Evolutionary conservation across 2,329 filamentous ascomycete species (phyloP), one percentile per base, ranked within the genome.

Genomic region (Thermochaetoides dissita): DNA sequence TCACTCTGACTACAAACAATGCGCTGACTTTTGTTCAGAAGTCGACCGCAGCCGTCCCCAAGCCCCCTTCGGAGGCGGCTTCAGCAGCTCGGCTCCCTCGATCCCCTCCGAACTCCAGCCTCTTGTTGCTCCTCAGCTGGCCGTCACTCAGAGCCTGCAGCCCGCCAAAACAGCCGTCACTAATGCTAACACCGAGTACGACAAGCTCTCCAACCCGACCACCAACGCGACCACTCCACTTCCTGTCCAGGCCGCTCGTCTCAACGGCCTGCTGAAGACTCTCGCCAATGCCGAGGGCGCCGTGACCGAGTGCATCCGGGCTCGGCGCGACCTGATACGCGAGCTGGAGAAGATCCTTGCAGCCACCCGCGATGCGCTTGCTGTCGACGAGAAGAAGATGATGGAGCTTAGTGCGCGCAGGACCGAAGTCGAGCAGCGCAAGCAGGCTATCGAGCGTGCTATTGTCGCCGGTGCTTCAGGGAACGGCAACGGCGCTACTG

Each of bases 251-350:
- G 91, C 91, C 2, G 89, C 89, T 10, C 81, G 86, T 29, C 74
- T 98, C 7, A 88, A 84, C 50, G 83, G 85, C 3, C 70, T 98
- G n/a, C 72, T 96, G 41, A 95, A 91, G 65, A 83, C 79, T 6
- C 72, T 98, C 11, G 85, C 86, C 12, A 84, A 76, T 49, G 91
- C 91, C 3, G 88, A 98, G 61, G 84, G 78, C 42, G 87, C 89
- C 0, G 83, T 96, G 1, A 80, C 84, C 2, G 86, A 94, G 54
- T 85, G 83, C 51, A 85, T 98, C 57, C 88, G 89, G 57, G 85
- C 87, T 2, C 79, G 91, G 10, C 75, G 77, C 50, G 74, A 76
- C 8, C 71, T 98, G 29, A 79, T 96, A 33, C 71, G 74, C 29
- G 86, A 80, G 1, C 68, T 98, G 6, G 86, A 95, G 62, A 86